Conservation (phyloP, 2,329 filamentous ascomycete genomes). For the Epichloe festucae region DNA sequence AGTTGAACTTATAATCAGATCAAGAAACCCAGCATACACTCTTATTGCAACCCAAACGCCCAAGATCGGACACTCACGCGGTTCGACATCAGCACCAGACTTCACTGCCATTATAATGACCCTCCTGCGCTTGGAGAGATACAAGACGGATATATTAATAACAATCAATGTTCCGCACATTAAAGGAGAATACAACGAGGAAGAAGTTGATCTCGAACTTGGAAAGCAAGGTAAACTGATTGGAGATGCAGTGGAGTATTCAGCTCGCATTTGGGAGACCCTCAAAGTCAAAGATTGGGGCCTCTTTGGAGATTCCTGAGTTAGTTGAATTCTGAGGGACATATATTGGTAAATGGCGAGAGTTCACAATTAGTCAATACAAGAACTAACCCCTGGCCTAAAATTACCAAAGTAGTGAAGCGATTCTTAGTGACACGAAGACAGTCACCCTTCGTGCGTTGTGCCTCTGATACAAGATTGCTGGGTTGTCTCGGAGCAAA, state of each 20-base stretch:
- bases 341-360: too few relatives aligned
- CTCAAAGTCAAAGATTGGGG: conserved; percentile 73
- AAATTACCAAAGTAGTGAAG: too few relatives aligned
- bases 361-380: too few relatives aligned
- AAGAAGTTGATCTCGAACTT: conserved; percentile 54
- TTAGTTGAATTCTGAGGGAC: too few relatives aligned
- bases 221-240: conserved; percentile 56
- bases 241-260: conserved; percentile 55
- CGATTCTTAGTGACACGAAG: too few relatives aligned
- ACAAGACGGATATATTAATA: conserved; percentile 70
- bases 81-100: conserved; percentile 32
- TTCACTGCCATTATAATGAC: conserved; percentile 68
- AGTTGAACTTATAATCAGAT: conserved; percentile 16
- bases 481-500: too few relatives aligned
- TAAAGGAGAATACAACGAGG: conserved; percentile 57
- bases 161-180: conserved; percentile 83
- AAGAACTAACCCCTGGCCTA: too few relatives aligned
- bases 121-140: conserved; percentile 60
- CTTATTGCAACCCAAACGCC: conserved; percentile 53
- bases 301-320: conserved; percentile 41
- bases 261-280: conserved; percentile 52
- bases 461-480: too few relatives aligned
- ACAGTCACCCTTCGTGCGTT: too few relatives aligned
- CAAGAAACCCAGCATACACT: conserved; percentile 48
- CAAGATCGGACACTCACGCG: conserved; percentile 20